Conservation (phyloP, 2,329 filamentous ascomycete genomes). For the Penicillium frequentans region DNA sequence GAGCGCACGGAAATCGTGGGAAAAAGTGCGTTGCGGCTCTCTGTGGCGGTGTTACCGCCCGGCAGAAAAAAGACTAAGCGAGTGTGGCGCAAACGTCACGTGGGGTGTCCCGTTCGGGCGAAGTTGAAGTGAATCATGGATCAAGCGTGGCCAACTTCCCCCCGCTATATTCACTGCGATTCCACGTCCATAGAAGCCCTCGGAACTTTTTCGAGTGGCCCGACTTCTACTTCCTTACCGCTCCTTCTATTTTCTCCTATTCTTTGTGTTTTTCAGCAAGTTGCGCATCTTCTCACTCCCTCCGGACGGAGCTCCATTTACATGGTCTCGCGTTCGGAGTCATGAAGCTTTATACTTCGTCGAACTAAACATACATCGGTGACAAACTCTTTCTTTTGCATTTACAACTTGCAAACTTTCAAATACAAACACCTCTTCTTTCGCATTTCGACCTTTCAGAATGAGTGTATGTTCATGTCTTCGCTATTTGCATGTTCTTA, state of each 20-base stretch:
- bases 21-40: constrained; percentile 41
- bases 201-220: constrained; percentile 1
- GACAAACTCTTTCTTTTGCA: constrained; percentile 2
- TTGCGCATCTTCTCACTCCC: not conserved
- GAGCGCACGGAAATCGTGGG: constrained; percentile 29
- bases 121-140: constrained; percentile 20
- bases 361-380: constrained; percentile 31
- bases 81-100: constrained; percentile 34
- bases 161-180: constrained; percentile 9
- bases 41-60: constrained; percentile 34
- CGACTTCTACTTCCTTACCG: not conserved
- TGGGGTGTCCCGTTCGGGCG: constrained; percentile 17
- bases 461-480: constrained; percentile 40
- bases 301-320: constrained; percentile 12
- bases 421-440: not conserved
- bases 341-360: constrained; percentile 38
- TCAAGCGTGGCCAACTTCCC: not conserved
- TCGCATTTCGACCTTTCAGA: constrained; percentile 4
- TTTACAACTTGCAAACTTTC: constrained; percentile 15
- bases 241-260: too few relatives aligned
- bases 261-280: not conserved
- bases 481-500: not conserved
- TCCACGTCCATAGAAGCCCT: not conserved
- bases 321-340: constrained; percentile 33
- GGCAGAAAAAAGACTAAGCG: constrained; percentile 36